Evolutionary conservation across 169 alveolate species (phyloP).

Genomic region (Plasmodium fragile): DNA sequence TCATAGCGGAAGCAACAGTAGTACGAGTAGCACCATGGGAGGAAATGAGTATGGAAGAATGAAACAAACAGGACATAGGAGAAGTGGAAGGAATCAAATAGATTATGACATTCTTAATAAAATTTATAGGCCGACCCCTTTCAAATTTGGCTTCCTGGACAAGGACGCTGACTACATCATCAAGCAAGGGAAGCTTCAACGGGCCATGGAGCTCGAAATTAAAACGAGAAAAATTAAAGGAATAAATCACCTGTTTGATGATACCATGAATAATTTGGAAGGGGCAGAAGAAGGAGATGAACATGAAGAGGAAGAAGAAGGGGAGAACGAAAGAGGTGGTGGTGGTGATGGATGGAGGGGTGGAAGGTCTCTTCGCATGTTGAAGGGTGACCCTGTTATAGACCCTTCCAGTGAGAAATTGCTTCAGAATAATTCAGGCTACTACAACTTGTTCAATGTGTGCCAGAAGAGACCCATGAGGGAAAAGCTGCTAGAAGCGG

Average conservation of each 20-base stretch:
- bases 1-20: not conserved
- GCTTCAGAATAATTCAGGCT: constrained; percentile 14
- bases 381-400: not conserved
- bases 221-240: constrained; percentile 73
- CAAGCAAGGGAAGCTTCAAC: constrained; percentile 65
- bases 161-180: constrained; percentile 69
- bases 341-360: not conserved
- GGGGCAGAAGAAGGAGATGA: not conserved
- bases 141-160: constrained; percentile 65
- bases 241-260: constrained; percentile 62
- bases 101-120: constrained; percentile 45
- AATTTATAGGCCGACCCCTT: constrained; percentile 66
- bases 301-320: not conserved
- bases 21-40: not conserved
- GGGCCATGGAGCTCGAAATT: constrained; percentile 73
- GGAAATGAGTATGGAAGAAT: not conserved
- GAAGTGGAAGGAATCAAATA: not conserved
- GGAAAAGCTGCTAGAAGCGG: constrained; percentile 41
- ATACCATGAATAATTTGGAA: constrained; percentile 6
- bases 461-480: constrained; percentile 43
- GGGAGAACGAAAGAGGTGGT: not conserved
- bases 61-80: not conserved
- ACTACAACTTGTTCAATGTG: constrained; percentile 11
- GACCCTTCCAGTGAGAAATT: not conserved
- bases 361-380: not conserved